These are phyloP conservation scores for Neurospora sp. DNA, from an alignment of 495 filamentous ascomycete genomes.

Conservation along the genomic window DNA sequence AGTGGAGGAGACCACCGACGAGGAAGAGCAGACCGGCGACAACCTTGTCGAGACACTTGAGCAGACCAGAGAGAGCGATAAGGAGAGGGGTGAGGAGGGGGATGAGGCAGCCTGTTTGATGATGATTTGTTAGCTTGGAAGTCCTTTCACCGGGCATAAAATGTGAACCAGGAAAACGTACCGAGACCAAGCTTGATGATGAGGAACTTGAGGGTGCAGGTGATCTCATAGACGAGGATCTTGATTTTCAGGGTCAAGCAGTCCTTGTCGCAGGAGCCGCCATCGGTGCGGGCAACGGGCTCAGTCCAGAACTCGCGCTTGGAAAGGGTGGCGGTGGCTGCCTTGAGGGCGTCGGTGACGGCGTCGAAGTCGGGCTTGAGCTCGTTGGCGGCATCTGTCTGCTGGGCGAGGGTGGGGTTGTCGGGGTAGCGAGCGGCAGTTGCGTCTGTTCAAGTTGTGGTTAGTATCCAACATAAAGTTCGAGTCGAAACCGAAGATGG, in stretches of 20 bases:
- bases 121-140: background rate
- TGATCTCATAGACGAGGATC: slow-evolving; percentile 26
- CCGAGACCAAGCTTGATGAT: slow-evolving; percentile 30
- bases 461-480: background rate
- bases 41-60: slow-evolving; percentile 27
- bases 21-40: slow-evolving; percentile 23
- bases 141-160: background rate
- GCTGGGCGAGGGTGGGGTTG: slow-evolving; percentile 13
- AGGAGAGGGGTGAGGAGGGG: slow-evolving; percentile 24
- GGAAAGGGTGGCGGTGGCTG: slow-evolving; percentile 15
- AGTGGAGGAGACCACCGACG: slow-evolving; percentile 21
- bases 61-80: slow-evolving; percentile 20
- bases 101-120: slow-evolving; percentile 22
- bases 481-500: too few species aligned
- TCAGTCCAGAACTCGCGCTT: slow-evolving; percentile 21
- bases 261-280: slow-evolving; percentile 3
- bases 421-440: slow-evolving; percentile 19
- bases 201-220: slow-evolving; percentile 26
- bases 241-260: slow-evolving; percentile 19
- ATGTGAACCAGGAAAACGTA: slow-evolving; percentile 11
- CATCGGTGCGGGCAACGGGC: slow-evolving; percentile 1
- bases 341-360: slow-evolving; percentile 22
- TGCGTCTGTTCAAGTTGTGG: slow-evolving; percentile 8
- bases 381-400: slow-evolving; percentile 15
- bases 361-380: slow-evolving; percentile 25